Evolutionary conservation across 176 grass and related monocot genomes (phyloP), one percentile per base, ranked within the genome.

Genomic region (Dactylis glomerata): DNA sequence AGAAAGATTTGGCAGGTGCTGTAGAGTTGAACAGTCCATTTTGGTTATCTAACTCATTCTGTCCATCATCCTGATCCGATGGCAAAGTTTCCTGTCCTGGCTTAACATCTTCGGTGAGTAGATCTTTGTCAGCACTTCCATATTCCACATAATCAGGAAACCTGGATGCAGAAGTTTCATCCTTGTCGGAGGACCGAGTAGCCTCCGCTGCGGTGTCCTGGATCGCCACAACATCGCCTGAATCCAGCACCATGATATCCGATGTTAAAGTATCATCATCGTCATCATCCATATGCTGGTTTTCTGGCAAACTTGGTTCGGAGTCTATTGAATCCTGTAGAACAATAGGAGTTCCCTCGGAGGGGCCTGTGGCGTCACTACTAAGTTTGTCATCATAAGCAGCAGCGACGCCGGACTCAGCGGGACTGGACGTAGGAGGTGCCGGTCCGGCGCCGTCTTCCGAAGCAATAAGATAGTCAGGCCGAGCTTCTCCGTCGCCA

Each of bases 161-260:
- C 41, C 16, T 27, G 24, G 73, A 71, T 22, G 32, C 4, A 55
- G 82, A 23, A 81, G 11, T 12, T 45, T 83, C 85, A 63, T 67
- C 24, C 16, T 55, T 55, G 33, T 54, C 34, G 31, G 46, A 52
- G 26, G 68, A 44, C 33, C 52, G 75, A 81, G 52, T 19, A 76
- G 6, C 15, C 32, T 36, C 58, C 40, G n/a, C 0, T 6, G 59
- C 65, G 63, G 51, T 36, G 75, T 87, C 51, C 5, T 63, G 42
- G 36, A 66, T 77, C 30, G 80, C 45, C 80, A 88, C 26, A 78
- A 73, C 77, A 89, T 83, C 87, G 58, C 69, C 89, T 64, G 91
- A 90, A 63, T 93, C 88, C 36, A 90, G 64, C 75, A 78, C 30
- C 55, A 51, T 34, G 40, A 34, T 46, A 88, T 98, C 56, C 28